These are phyloP conservation scores for Hirschfeldia incana DNA, from an alignment of 345 rosid genomes.

Conservation along the genomic window DNA sequence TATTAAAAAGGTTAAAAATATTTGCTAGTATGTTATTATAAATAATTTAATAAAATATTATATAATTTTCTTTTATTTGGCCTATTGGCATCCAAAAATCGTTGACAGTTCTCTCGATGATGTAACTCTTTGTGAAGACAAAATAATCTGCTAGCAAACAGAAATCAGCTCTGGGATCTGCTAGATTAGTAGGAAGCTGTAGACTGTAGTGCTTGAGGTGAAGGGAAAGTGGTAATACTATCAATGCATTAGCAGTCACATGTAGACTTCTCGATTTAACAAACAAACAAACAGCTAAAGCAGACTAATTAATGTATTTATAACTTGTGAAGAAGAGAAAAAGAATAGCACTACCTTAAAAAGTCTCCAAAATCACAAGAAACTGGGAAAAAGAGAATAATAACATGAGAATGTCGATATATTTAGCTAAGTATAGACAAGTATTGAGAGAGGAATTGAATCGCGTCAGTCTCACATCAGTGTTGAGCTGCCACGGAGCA, in stretches of 20 bases:
- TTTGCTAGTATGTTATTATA: too few relatives aligned
- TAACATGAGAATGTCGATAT: constrained; percentile 34
- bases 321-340: neutral
- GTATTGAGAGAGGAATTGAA: neutral
- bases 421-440: constrained; percentile 20
- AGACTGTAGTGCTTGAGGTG: neutral
- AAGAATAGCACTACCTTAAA: neutral
- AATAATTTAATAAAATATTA: too few relatives aligned
- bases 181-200: neutral
- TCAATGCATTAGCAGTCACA: neutral
- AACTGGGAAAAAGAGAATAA: neutral
- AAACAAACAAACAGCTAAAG: neutral
- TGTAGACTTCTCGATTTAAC: neutral
- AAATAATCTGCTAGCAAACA: too few relatives aligned
- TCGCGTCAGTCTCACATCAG: constrained; percentile 12
- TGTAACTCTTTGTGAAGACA: neutral
- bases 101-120: neutral
- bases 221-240: neutral
- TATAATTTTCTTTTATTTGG: too few relatives aligned
- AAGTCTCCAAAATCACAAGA: neutral
- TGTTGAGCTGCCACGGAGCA: constrained; percentile 16
- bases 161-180: neutral
- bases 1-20: too few relatives aligned
- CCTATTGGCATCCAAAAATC: too few relatives aligned
- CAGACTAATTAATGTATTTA: neutral